Evolutionary conservation across 768 basidiomycete genomes (phyloP).

Genomic region (Galerina marginata): DNA sequence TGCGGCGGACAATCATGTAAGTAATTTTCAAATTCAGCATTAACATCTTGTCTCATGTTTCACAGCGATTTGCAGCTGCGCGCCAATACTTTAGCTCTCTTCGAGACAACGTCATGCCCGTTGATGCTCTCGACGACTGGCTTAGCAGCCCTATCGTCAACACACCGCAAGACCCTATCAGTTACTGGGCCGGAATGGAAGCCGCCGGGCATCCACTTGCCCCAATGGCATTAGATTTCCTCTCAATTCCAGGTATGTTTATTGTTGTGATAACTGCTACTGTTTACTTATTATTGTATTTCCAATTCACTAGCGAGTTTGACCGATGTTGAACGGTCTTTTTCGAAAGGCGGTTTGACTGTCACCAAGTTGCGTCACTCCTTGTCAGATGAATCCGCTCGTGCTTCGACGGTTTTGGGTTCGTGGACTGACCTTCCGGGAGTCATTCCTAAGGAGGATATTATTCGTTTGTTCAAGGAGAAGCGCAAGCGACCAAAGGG

Average conservation of each 20-base stretch:
- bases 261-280: not conserved
- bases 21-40: not conserved
- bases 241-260: conserved; percentile 13
- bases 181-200: too few species aligned
- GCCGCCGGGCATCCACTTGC: too few species aligned
- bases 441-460: too few species aligned
- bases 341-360: conserved; percentile 33
- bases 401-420: too few species aligned
- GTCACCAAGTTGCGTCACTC: conserved; percentile 32
- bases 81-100: not conserved
- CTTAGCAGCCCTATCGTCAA: conserved; percentile 10
- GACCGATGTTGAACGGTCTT: conserved; percentile 33
- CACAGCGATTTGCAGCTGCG: not conserved
- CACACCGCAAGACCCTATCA: not conserved
- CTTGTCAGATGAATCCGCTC: conserved; percentile 4
- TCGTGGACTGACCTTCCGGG: too few species aligned
- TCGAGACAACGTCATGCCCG: not conserved
- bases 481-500: too few species aligned
- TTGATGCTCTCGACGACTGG: conserved; percentile 19
- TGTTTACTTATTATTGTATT: not conserved
- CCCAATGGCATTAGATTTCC: too few species aligned
- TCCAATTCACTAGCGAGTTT: conserved; percentile 27
- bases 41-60: not conserved
- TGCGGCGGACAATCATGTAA: not conserved
- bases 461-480: too few species aligned